A percentile compares a stretch with the other conserved stretches of the same genome.
Conservation (phyloP, 768 basidiomycete genomes). For the Tulasnella sp. region DNA sequence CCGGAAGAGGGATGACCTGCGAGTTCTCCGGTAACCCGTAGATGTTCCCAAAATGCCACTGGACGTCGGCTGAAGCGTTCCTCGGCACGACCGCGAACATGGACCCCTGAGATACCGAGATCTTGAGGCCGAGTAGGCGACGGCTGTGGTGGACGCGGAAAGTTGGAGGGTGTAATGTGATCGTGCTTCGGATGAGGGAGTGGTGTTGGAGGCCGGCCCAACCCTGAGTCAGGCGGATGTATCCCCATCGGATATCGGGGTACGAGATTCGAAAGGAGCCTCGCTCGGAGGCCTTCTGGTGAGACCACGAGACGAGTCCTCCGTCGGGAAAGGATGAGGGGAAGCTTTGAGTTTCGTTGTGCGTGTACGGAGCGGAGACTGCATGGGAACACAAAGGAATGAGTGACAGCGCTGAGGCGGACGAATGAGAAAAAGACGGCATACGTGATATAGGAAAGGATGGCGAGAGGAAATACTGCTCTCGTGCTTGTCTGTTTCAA, state of each 20-base stretch:
- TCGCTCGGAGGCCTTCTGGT: not conserved
- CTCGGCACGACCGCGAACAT: constrained; percentile 30
- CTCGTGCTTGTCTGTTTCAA: constrained; percentile 29
- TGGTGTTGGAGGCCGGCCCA: constrained; percentile 35
- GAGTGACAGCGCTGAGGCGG: not conserved
- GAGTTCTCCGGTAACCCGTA: constrained; percentile 21
- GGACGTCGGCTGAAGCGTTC: not conserved
- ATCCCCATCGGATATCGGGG: not conserved
- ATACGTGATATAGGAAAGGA: constrained; percentile 28
- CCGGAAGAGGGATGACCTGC: constrained; percentile 11
- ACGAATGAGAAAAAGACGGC: not conserved
- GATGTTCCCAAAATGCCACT: constrained; percentile 34
- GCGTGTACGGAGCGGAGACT: constrained; percentile 23
- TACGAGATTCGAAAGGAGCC: constrained; percentile 24
- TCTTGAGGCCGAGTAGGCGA: not conserved
- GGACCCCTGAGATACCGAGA: constrained; percentile 31
- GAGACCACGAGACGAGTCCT: constrained; percentile 28
- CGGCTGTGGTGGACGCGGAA: not conserved
- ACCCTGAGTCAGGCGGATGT: constrained; percentile 30
- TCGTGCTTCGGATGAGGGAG: constrained; percentile 31
- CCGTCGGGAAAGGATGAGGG: constrained; percentile 32
- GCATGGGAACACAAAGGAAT: not conserved
- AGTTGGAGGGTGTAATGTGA: constrained; percentile 5
- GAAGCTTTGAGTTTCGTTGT: not conserved
- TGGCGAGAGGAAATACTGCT: constrained; percentile 34